Evolutionary conservation across 2,329 filamentous ascomycete species (phyloP).

Genomic region (Pseudocercospora macadamiae): DNA sequence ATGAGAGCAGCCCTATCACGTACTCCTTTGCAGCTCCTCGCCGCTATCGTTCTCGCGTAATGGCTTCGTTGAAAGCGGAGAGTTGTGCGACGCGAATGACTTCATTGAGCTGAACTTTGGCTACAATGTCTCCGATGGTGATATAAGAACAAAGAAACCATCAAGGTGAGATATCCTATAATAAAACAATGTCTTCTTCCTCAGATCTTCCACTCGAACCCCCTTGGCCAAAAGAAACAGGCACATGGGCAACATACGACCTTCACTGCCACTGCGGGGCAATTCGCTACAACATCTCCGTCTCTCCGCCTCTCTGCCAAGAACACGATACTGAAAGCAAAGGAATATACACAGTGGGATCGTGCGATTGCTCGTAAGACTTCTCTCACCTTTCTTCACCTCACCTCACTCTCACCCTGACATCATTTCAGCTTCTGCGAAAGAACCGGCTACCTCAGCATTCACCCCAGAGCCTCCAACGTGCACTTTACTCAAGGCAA

Average conservation of each 20-base stretch:
- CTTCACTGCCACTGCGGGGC: slow-evolving; percentile 37
- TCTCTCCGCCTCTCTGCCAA: slow-evolving; percentile 33
- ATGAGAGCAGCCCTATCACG: not conserved
- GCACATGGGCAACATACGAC: slow-evolving; percentile 25
- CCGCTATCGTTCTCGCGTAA: not conserved
- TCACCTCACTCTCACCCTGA: too few species aligned
- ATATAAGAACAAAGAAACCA: not conserved
- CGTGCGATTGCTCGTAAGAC: slow-evolving; percentile 34
- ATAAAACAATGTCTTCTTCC: not conserved
- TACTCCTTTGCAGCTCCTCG: not conserved
- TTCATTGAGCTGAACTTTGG: not conserved
- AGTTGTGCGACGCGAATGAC: not conserved
- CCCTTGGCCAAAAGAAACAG: slow-evolving; percentile 25
- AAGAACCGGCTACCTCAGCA: slow-evolving; percentile 24
- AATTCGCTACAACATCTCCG: slow-evolving; percentile 28
- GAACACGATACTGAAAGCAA: slow-evolving; percentile 13
- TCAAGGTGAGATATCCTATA: not conserved
- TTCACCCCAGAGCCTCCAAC: slow-evolving; percentile 29
- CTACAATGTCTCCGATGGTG: not conserved
- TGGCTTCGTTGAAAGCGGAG: not conserved
- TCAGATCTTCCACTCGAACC: not conserved
- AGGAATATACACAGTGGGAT: slow-evolving; percentile 25
- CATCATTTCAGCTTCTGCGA: too few species aligned
- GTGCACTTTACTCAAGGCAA: slow-evolving; percentile 27
- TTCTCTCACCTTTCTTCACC: too few species aligned